A percentile compares a stretch with the other conserved stretches of the same genome.
Conservation (phyloP, 108 stramenopile genomes). For the Cyclostephanos invisitatus region DNA sequence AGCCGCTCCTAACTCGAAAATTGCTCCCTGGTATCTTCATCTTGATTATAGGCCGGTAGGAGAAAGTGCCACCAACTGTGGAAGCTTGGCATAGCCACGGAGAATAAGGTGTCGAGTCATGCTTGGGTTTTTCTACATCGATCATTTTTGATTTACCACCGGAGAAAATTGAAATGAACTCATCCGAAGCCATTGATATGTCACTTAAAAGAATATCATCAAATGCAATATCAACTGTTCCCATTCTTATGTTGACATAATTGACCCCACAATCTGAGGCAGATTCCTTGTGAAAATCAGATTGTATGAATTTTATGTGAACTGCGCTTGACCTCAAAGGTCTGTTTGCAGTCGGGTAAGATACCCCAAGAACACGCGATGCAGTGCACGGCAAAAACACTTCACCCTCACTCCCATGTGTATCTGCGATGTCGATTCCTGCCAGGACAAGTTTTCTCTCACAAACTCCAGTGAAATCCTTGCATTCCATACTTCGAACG, state of each 20-base stretch:
- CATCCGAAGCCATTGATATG: constrained; percentile 16
- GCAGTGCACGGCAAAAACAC: constrained; percentile 70
- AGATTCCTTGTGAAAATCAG: constrained; percentile 44
- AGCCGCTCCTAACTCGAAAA: constrained; percentile 53
- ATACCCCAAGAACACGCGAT: constrained; percentile 57
- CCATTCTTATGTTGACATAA: constrained; percentile 27
- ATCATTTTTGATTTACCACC: constrained; percentile 1
- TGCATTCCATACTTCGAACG: constrained; percentile 49
- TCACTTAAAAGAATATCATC: constrained; percentile 22
- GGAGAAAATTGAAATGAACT: constrained; percentile 21
- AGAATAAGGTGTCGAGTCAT: constrained; percentile 37
- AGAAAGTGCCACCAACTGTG: constrained; percentile 44
- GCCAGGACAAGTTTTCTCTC: constrained; percentile 40
- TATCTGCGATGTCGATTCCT: background rate
- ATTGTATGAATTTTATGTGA: constrained; percentile 27
- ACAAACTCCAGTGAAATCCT: constrained; percentile 57
- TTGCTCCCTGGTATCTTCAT: constrained; percentile 56
- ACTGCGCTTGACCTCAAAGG: constrained; percentile 19
- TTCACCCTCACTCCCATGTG: background rate
- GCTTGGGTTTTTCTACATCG: constrained; percentile 4
- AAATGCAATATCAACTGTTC: constrained; percentile 16
- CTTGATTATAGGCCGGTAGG: constrained; percentile 47
- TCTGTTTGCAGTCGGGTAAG: constrained; percentile 37
- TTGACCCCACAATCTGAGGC: constrained; percentile 43
- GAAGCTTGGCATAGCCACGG: constrained; percentile 39